Conservation (phyloP, 805 yeast genomes). For the Ogataea saltuana region DNA sequence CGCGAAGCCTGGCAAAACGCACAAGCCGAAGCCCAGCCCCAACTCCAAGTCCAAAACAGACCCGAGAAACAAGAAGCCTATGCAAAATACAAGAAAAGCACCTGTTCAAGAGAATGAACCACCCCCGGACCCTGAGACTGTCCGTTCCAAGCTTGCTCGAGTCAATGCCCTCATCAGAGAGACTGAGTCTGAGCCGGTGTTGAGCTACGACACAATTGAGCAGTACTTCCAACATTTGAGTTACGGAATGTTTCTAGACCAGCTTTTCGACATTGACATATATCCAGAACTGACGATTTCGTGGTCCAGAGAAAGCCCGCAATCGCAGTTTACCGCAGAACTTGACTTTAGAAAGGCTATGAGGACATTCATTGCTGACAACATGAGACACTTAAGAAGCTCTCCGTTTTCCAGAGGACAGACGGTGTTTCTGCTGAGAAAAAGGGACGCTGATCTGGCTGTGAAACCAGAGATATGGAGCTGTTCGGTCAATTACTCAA, state of each 20-base stretch:
- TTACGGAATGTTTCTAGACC: slow-evolving; percentile 63
- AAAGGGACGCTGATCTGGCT: slow-evolving; percentile 42
- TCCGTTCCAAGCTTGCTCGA: neutral
- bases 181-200: slow-evolving; percentile 22
- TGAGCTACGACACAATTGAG: slow-evolving; percentile 46
- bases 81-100: neutral
- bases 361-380: slow-evolving; percentile 49
- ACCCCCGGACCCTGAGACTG: neutral
- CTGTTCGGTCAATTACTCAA: slow-evolving; percentile 47
- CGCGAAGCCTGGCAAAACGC: neutral
- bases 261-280: slow-evolving; percentile 48
- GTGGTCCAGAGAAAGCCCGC: slow-evolving; percentile 39
- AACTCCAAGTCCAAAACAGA: too few species aligned
- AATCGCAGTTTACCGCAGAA: slow-evolving; percentile 42
- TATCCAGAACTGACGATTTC: slow-evolving; percentile 46
- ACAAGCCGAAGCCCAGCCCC: too few species aligned
- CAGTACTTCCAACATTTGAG: slow-evolving; percentile 61
- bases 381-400: slow-evolving; percentile 53
- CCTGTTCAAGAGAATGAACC: neutral
- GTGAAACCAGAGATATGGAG: slow-evolving; percentile 53
- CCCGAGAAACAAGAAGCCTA: neutral
- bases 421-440: slow-evolving; percentile 51
- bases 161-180: slow-evolving; percentile 22
- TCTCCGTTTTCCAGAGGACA: slow-evolving; percentile 62
- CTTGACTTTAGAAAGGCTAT: slow-evolving; percentile 50